phyloP scores from a whole-genome alignment of 257 asterid genomes.

The Rubia yunnanensis region DNA sequence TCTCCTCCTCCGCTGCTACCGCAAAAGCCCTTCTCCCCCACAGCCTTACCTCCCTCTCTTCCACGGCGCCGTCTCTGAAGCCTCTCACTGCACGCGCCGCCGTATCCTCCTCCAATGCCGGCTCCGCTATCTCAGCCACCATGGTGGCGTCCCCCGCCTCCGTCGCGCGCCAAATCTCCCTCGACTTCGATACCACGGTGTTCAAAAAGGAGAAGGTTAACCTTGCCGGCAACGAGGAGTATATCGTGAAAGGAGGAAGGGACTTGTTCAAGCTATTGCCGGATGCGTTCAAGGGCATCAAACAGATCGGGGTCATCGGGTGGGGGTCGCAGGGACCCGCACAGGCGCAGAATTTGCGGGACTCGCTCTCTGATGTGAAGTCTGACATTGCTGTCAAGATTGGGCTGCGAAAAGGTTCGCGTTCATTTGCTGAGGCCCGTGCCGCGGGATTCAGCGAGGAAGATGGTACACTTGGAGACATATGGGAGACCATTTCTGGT shows the following conservation, averaged over 20 bases:
- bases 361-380: slow-evolving; percentile 64
- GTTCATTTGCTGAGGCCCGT: slow-evolving; percentile 87
- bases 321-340: slow-evolving; percentile 99
- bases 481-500: slow-evolving; percentile 76
- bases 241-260: slow-evolving; percentile 96
- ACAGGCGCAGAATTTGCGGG: slow-evolving; percentile 91
- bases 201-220: slow-evolving; percentile 74
- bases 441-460: slow-evolving; percentile 86
- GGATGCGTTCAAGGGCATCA: slow-evolving; percentile 83
- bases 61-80: slow-evolving; percentile 47
- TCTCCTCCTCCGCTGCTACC: slow-evolving; percentile 24
- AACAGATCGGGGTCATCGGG: slow-evolving; percentile 96
- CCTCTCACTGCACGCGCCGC: slow-evolving; percentile 32
- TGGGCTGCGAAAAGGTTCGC: slow-evolving; percentile 92
- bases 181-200: slow-evolving; percentile 70
- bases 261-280: slow-evolving; percentile 76
- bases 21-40: slow-evolving; percentile 23
- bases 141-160: slow-evolving; percentile 50
- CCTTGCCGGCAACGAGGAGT: slow-evolving; percentile 89
- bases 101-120: slow-evolving; percentile 20
- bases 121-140: slow-evolving; percentile 43
- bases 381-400: slow-evolving; percentile 92
- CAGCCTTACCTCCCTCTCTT: slow-evolving; percentile 46
- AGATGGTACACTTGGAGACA: slow-evolving; percentile 89
- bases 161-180: slow-evolving; percentile 34